Evolutionary conservation across 768 basidiomycete species (phyloP).

Genomic region (Exsudoporus frostii): DNA sequence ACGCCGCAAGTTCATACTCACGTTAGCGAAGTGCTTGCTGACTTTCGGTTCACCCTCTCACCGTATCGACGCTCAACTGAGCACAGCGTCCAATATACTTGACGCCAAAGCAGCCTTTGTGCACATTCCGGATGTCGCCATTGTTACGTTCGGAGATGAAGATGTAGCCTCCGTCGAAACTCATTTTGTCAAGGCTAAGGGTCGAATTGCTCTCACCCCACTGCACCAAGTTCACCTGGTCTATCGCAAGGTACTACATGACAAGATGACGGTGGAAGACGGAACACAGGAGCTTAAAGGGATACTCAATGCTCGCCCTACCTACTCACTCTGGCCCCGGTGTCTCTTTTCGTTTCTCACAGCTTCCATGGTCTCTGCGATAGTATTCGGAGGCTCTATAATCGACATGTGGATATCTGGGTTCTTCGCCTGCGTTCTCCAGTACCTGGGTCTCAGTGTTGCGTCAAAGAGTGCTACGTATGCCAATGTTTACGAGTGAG

Average conservation of each 20-base stretch:
- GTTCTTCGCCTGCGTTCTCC: slow-evolving; percentile 61
- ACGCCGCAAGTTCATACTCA: slow-evolving; percentile 73
- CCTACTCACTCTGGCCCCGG: slow-evolving; percentile 64
- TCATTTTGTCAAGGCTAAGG: slow-evolving; percentile 80
- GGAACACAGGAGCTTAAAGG: slow-evolving; percentile 66
- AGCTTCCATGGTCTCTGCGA: slow-evolving; percentile 76
- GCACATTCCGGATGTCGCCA: slow-evolving; percentile 73
- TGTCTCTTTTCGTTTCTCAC: slow-evolving; percentile 75
- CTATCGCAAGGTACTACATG: slow-evolving; percentile 85
- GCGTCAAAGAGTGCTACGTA: slow-evolving; percentile 86
- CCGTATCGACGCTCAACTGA: slow-evolving; percentile 85
- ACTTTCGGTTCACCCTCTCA: slow-evolving; percentile 95
- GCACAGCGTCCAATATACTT: slow-evolving; percentile 73
- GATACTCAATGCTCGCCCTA: slow-evolving; percentile 59
- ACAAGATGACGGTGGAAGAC: slow-evolving; percentile 68
- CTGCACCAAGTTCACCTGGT: slow-evolving; percentile 80
- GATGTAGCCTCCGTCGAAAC: slow-evolving; percentile 73
- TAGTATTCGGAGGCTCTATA: slow-evolving; percentile 78
- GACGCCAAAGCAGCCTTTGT: slow-evolving; percentile 81
- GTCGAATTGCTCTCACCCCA: slow-evolving; percentile 76
- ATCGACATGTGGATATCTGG: slow-evolving; percentile 85
- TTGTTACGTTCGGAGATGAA: slow-evolving; percentile 79
- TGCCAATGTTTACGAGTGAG: slow-evolving; percentile 95
- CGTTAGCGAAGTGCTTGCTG: slow-evolving; percentile 83
- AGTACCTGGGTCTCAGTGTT: slow-evolving; percentile 77